phyloP scores from a whole-genome alignment of 768 basidiomycete genomes.

The Austroboletus eburneus region DNA sequence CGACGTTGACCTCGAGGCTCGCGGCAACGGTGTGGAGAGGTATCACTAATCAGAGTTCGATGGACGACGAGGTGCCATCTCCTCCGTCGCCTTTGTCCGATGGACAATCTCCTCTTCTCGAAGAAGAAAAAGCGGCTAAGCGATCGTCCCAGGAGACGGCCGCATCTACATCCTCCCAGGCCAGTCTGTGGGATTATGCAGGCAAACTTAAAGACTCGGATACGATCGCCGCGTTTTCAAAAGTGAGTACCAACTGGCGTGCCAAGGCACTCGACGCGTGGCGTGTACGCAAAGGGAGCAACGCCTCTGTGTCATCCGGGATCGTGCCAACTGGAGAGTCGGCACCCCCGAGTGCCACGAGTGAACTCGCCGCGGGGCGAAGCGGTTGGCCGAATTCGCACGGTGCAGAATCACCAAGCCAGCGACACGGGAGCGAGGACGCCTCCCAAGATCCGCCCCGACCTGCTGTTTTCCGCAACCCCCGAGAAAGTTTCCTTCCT shows the following conservation, averaged over 20 bases:
- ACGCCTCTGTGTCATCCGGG: slow-evolving; percentile 2
- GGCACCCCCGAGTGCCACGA: slow-evolving; percentile 19
- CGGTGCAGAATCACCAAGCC: slow-evolving; percentile 2
- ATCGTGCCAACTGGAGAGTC: slow-evolving; percentile 3
- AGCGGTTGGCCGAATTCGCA: slow-evolving; percentile 13
- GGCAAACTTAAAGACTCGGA: slow-evolving; percentile 73
- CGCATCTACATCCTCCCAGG: slow-evolving; percentile 22
- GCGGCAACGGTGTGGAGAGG: slow-evolving; percentile 72
- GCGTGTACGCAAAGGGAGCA: slow-evolving; percentile 20
- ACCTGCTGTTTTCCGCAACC: slow-evolving; percentile 54
- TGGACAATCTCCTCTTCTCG: slow-evolving; percentile 22
- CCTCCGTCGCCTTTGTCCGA: slow-evolving; percentile 35
- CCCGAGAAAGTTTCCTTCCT: slow-evolving; percentile 51
- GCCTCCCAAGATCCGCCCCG: slow-evolving; percentile 47
- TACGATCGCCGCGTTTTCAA: slow-evolving; percentile 63
- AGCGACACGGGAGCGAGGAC: slow-evolving; percentile 34
- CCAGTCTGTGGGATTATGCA: slow-evolving; percentile 64
- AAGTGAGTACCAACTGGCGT: slow-evolving; percentile 73
- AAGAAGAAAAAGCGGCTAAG: slow-evolving; percentile 14
- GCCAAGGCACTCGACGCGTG: slow-evolving; percentile 48
- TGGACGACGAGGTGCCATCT: slow-evolving; percentile 54
- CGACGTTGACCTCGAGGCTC: slow-evolving; percentile 48
- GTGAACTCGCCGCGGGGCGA: slow-evolving; percentile 16
- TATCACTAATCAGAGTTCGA: slow-evolving; percentile 69
- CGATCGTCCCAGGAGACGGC: slow-evolving; percentile 11